phyloP scores from a whole-genome alignment of 805 yeast genomes.

The Starmerella gropengiesseri region DNA sequence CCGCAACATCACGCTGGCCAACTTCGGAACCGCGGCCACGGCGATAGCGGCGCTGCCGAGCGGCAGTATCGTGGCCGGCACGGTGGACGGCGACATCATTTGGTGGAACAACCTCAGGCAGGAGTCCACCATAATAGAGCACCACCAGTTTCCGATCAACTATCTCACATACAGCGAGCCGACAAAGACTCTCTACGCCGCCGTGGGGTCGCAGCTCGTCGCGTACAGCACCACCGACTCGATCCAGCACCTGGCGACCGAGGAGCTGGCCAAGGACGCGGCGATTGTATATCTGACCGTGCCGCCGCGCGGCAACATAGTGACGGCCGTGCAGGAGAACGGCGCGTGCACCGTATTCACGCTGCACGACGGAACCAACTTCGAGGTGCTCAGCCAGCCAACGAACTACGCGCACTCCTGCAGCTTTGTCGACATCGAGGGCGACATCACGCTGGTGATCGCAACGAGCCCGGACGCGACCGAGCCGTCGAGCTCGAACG shows the following conservation, averaged over 20 bases:
- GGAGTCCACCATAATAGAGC: background rate
- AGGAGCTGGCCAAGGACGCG: background rate
- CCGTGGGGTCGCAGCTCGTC: conserved; percentile 11
- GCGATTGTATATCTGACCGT: conserved; percentile 8
- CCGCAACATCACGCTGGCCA: conserved; percentile 17
- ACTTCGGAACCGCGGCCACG: conserved; percentile 18
- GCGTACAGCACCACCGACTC: conserved; percentile 2
- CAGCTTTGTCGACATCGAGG: conserved; percentile 12
- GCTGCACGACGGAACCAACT: conserved; percentile 3
- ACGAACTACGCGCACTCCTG: conserved; percentile 10
- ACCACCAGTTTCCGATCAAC: conserved; percentile 5
- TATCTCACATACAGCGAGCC: conserved; percentile 4
- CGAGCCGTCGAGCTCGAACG: conserved; percentile 5
- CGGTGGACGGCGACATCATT: conserved; percentile 19
- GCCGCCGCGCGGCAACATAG: conserved; percentile 11
- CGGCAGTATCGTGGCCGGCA: conserved; percentile 17
- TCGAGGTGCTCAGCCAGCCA: conserved; percentile 6
- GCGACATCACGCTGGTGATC: conserved; percentile 13
- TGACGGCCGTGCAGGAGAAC: conserved; percentile 14
- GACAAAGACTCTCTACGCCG: conserved; percentile 17
- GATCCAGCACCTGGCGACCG: conserved; percentile 4
- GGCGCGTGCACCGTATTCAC: conserved; percentile 11
- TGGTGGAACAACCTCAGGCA: conserved; percentile 11
- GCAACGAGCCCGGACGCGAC: conserved; percentile 11
- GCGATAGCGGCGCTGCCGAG: conserved; percentile 9